A percentile compares a stretch with the other conserved stretches of the same genome.
phyloP scores from a whole-genome alignment of 805 yeast genomes.

The Candida boleticola region DNA sequence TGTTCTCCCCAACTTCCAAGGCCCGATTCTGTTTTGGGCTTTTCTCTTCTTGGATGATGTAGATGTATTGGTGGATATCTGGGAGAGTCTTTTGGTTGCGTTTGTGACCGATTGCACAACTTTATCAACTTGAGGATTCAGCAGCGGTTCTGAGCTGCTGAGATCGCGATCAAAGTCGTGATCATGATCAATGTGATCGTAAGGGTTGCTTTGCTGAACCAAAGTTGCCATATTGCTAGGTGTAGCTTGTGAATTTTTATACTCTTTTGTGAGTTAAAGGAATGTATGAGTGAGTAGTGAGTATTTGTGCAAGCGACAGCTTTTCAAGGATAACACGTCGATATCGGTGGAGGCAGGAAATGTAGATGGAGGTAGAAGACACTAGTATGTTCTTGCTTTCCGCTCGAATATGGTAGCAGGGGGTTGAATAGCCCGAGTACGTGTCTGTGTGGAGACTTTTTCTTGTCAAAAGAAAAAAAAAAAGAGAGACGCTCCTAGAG shows the following conservation, averaged over 20 bases:
- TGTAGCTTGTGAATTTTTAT: not conserved
- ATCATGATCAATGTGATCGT: not conserved
- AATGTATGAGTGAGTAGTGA: not conserved
- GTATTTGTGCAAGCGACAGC: too few relatives aligned
- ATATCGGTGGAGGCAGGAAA: too few relatives aligned
- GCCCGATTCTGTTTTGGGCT: constrained; percentile 70
- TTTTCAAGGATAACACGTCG: too few relatives aligned
- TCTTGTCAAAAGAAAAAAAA: too few relatives aligned
- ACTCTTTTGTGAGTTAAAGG: not conserved
- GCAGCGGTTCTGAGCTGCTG: not conserved
- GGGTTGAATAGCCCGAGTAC: too few relatives aligned
- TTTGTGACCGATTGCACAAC: constrained; percentile 46
- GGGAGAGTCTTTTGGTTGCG: constrained; percentile 50
- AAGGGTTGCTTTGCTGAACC: not conserved
- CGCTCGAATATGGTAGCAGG: too few relatives aligned
- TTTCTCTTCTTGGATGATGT: constrained; percentile 42
- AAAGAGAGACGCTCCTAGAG: too few relatives aligned
- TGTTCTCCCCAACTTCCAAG: constrained; percentile 95
- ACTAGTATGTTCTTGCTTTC: too few relatives aligned
- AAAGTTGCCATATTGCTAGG: constrained; percentile 1
- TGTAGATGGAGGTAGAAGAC: too few relatives aligned
- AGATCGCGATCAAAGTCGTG: not conserved
- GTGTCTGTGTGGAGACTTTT: too few relatives aligned
- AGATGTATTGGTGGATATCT: constrained; percentile 43
- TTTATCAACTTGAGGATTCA: constrained; percentile 25